Conservation (phyloP, 805 yeast species). For the Candida methanosorbosa region DNA sequence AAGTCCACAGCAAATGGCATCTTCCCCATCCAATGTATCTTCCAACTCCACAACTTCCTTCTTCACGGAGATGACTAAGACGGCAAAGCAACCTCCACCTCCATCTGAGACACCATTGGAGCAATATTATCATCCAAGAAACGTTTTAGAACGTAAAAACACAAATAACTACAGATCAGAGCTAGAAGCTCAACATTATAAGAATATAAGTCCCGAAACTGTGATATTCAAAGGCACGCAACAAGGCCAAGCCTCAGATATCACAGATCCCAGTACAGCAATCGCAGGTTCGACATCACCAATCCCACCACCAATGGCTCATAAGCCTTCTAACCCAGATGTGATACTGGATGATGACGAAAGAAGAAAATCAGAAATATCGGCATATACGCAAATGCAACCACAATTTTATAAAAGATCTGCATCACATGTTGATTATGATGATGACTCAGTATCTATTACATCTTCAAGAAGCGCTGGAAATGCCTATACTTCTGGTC, state of each 20-base stretch:
- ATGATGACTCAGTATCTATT: background rate
- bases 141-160: slow-evolving; percentile 6
- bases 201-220: no score
- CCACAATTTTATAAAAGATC: slow-evolving; percentile 13
- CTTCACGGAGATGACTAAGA: no score
- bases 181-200: slow-evolving; percentile 9
- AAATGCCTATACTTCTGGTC: slow-evolving; percentile 1
- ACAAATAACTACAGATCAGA: slow-evolving; percentile 15
- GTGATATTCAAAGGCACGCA: no score
- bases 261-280: background rate
- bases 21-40: no score
- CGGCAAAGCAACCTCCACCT: slow-evolving; percentile 18
- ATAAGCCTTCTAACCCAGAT: no score
- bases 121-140: slow-evolving; percentile 5
- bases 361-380: slow-evolving; percentile 13
- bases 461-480: no score
- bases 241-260: slow-evolving; percentile 3
- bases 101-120: slow-evolving; percentile 10
- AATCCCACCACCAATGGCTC: no score
- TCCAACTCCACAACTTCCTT: no score
- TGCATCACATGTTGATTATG: background rate
- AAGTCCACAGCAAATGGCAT: no score
- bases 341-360: slow-evolving; percentile 1
- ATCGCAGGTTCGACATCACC: background rate
- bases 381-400: slow-evolving; percentile 13